phyloP scores from a whole-genome alignment of 345 rosid genomes.

The Pelargonium nanum region DNA sequence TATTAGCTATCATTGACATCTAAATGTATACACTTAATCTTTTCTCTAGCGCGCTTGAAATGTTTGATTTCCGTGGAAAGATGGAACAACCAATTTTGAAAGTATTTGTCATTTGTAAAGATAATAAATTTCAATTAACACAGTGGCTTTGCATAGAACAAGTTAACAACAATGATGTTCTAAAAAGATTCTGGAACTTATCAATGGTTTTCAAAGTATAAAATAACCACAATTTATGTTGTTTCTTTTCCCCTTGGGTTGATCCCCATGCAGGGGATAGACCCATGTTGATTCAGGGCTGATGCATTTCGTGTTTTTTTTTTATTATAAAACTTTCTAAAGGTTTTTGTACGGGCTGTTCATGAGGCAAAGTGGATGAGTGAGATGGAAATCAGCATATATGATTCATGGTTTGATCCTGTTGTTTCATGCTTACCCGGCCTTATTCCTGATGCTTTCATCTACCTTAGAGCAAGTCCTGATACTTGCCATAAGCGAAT shows the following conservation, averaged over 20 bases:
- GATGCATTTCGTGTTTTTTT: conserved; percentile 17
- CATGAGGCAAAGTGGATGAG: conserved; percentile 99
- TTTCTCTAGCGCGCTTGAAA: too few relatives aligned
- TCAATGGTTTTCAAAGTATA: neutral
- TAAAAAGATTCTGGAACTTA: neutral
- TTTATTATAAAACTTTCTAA: too few relatives aligned
- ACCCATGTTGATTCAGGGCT: conserved; percentile 12
- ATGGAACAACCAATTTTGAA: neutral
- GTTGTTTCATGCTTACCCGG: conserved; percentile 94
- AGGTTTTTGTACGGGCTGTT: conserved; percentile 98
- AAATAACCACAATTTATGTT: neutral
- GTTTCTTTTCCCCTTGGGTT: conserved; percentile 9
- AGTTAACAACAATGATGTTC: too few relatives aligned
- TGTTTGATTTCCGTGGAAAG: neutral
- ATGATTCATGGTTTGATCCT: conserved; percentile 99
- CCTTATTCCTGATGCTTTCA: conserved; percentile 91
- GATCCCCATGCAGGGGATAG: conserved; percentile 11
- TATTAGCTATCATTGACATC: too few relatives aligned
- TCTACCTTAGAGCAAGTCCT: conserved; percentile 92
- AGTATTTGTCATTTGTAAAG: too few relatives aligned
- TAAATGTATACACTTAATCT: too few relatives aligned
- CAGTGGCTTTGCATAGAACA: too few relatives aligned
- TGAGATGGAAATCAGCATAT: conserved; percentile 98
- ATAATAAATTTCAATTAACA: too few relatives aligned
- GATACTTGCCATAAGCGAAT: conserved; percentile 92